These are phyloP conservation scores for Aphanomyces astaci DNA, from an alignment of 352 stramenopile genomes.

Conservation along the genomic window DNA sequence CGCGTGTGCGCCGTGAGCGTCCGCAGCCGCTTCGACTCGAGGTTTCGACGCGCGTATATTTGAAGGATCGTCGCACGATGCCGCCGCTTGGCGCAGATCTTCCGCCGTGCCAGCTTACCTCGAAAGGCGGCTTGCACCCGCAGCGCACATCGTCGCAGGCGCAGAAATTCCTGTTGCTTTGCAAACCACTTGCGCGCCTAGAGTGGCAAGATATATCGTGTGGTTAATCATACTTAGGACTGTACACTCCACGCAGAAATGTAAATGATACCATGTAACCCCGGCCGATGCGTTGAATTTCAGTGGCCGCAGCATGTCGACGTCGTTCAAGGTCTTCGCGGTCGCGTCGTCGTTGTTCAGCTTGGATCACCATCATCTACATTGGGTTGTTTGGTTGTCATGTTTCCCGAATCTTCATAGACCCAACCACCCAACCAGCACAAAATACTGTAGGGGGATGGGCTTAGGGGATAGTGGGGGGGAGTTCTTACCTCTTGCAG, in stretches of 20 bases:
- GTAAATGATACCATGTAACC: constrained; percentile 47
- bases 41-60: constrained; percentile 42
- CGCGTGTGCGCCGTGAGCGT: constrained; percentile 48
- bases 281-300: constrained; percentile 64
- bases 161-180: constrained; percentile 45
- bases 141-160: constrained; percentile 38
- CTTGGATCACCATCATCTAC: constrained; percentile 42
- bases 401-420: too few species aligned
- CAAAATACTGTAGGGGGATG: too few species aligned
- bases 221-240: too few species aligned
- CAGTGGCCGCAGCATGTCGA: constrained; percentile 42
- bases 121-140: constrained; percentile 65
- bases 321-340: constrained; percentile 37
- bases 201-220: not conserved
- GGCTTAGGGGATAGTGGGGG: too few species aligned
- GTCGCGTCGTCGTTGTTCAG: constrained; percentile 41
- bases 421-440: too few species aligned
- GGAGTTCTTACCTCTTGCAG: constrained; percentile 38
- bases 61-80: constrained; percentile 76
- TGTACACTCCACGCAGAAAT: too few species aligned
- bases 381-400: too few species aligned
- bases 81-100: constrained; percentile 52
- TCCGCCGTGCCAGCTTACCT: constrained; percentile 52
- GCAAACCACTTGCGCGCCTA: constrained; percentile 39
- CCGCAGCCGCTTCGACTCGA: constrained; percentile 57